phyloP scores from a whole-genome alignment of 2,329 filamentous ascomycete genomes.

The Fusarium sambucinum region DNA sequence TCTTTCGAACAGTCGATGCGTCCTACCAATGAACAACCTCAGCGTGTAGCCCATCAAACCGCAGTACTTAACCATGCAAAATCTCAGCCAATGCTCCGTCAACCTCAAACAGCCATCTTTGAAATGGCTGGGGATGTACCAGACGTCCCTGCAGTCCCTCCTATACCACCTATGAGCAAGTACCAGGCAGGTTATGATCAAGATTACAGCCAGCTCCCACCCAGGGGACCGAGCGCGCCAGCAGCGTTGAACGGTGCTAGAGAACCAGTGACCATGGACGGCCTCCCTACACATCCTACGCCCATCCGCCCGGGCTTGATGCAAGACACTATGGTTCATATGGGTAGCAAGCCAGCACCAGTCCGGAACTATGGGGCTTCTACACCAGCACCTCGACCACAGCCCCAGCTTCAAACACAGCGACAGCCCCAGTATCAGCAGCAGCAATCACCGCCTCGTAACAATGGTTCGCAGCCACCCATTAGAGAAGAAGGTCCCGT shows the following conservation, averaged over 20 bases:
- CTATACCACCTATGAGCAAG: slow-evolving; percentile 40
- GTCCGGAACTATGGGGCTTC: slow-evolving; percentile 68
- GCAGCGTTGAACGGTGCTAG: slow-evolving; percentile 33
- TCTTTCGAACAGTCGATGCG: slow-evolving; percentile 64
- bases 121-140: slow-evolving; percentile 77
- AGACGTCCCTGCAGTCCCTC: slow-evolving; percentile 64
- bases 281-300: slow-evolving; percentile 70
- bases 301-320: slow-evolving; percentile 74
- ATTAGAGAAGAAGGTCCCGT: slow-evolving; percentile 64
- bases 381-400: slow-evolving; percentile 50
- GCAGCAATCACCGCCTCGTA: slow-evolving; percentile 49
- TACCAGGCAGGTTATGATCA: slow-evolving; percentile 50
- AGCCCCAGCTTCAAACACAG: slow-evolving; percentile 34
- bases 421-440: slow-evolving; percentile 50
- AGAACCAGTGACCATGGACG: slow-evolving; percentile 55
- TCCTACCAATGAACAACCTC: slow-evolving; percentile 57
- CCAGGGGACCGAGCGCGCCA: slow-evolving; percentile 51
- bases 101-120: slow-evolving; percentile 76
- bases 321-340: slow-evolving; percentile 67
- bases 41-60: slow-evolving; percentile 63
- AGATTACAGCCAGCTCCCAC: slow-evolving; percentile 43
- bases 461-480: slow-evolving; percentile 42
- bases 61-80: slow-evolving; percentile 70
- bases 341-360: slow-evolving; percentile 69
- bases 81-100: slow-evolving; percentile 75